These are phyloP conservation scores for Amborella trichopoda DNA, from an alignment of 164 flowering plant species.

Conservation along the genomic window DNA sequence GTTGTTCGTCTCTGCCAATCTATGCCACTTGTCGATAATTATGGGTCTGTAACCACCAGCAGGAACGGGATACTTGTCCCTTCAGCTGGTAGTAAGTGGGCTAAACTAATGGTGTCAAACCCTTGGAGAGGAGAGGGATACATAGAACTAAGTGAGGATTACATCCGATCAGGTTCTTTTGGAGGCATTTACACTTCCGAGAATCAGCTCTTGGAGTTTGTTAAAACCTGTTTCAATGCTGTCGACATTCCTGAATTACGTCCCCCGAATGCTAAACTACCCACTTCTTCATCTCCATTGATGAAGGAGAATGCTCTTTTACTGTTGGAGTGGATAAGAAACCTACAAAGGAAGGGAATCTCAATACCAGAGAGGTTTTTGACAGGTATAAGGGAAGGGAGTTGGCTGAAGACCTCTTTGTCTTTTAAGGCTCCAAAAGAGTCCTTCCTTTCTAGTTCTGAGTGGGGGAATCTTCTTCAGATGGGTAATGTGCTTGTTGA, in stretches of 20 bases:
- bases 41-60: slow-evolving; percentile 15
- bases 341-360: slow-evolving; percentile 7
- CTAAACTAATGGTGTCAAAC: slow-evolving; percentile 31
- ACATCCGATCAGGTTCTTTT: slow-evolving; percentile 20
- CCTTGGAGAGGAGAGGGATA: slow-evolving; percentile 38
- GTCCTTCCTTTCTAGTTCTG: slow-evolving; percentile 28
- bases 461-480: slow-evolving; percentile 37
- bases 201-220: slow-evolving; percentile 22
- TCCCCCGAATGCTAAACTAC: slow-evolving; percentile 39
- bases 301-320: slow-evolving; percentile 38
- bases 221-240: slow-evolving; percentile 20
- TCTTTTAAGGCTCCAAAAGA: slow-evolving; percentile 40
- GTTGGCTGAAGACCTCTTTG: slow-evolving; percentile 38
- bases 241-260: slow-evolving; percentile 45
- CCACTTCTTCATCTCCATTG: slow-evolving; percentile 31
- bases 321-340: slow-evolving; percentile 42
- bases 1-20: slow-evolving; percentile 14
- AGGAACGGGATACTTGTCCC: slow-evolving; percentile 45
- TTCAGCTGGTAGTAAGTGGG: slow-evolving; percentile 53
- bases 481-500: slow-evolving; percentile 46
- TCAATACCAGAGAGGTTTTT: slow-evolving; percentile 26
- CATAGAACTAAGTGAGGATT: slow-evolving; percentile 41
- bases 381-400: slow-evolving; percentile 34
- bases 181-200: slow-evolving; percentile 18
- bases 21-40: slow-evolving; percentile 37